Percentiles rank a stretch among this genome's conserved stretches.
These are phyloP conservation scores for Neurospora sp. DNA, from an alignment of 495 filamentous ascomycete genomes.

Conservation along the genomic window DNA sequence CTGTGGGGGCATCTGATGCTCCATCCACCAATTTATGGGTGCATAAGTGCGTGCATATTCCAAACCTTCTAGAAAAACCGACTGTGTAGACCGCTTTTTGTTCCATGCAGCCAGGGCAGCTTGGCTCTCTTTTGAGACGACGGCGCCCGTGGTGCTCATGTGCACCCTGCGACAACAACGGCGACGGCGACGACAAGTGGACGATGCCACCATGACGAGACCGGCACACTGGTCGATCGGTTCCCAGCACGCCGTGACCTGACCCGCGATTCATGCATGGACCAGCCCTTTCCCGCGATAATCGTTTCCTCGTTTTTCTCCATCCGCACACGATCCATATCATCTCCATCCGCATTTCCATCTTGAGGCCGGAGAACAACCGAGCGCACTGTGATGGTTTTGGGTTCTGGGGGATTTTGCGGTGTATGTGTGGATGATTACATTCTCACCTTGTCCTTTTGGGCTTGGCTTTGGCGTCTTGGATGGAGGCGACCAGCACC, in stretches of 20 bases:
- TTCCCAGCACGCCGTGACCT: background rate
- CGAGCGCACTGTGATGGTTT: background rate
- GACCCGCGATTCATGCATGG: background rate
- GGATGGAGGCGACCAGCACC: background rate
- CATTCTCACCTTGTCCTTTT: background rate
- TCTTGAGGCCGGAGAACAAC: background rate
- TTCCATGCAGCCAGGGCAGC: background rate
- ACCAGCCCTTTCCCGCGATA: background rate
- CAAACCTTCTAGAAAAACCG: background rate
- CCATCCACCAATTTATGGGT: background rate
- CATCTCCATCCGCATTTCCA: background rate
- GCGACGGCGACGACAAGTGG: background rate
- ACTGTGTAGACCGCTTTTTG: background rate
- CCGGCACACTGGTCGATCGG: background rate
- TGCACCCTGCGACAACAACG: background rate
- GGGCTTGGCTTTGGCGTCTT: background rate
- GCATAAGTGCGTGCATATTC: background rate
- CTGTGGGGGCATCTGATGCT: background rate
- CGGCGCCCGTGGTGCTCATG: background rate
- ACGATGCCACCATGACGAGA: background rate
- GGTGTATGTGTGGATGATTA: background rate
- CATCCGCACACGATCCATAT: background rate
- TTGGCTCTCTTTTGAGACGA: background rate
- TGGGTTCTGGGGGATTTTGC: background rate
- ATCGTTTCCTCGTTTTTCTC: background rate